phyloP scores from a whole-genome alignment of 164 flowering plant genomes.

The Umbilicus rupestris region DNA sequence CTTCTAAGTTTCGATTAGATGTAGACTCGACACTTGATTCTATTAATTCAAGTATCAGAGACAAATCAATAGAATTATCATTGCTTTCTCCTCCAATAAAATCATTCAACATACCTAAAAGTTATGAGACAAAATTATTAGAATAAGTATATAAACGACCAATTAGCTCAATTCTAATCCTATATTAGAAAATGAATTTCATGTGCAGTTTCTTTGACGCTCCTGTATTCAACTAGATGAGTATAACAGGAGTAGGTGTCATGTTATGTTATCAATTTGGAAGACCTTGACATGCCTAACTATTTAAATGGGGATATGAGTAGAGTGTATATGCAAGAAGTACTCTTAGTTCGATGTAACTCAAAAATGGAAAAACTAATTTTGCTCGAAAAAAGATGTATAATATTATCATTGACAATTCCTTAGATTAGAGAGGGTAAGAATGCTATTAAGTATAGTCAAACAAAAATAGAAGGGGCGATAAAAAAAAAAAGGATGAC shows the following conservation, averaged over 20 bases:
- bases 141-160: too few relatives aligned
- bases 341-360: slow-evolving; percentile 64
- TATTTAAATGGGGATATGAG: slow-evolving; percentile 38
- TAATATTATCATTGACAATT: slow-evolving; percentile 64
- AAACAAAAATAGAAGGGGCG: too few relatives aligned
- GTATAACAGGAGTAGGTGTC: slow-evolving; percentile 41
- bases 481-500: too few relatives aligned
- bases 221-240: slow-evolving; percentile 54
- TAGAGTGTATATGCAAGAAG: slow-evolving; percentile 51
- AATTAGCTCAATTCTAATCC: too few relatives aligned
- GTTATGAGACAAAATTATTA: too few relatives aligned
- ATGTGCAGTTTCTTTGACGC: slow-evolving; percentile 24
- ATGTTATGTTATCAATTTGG: slow-evolving; percentile 35
- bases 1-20: background rate
- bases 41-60: too few relatives aligned
- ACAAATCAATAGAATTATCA: too few relatives aligned
- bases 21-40: too few relatives aligned
- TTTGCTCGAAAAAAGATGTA: slow-evolving; percentile 54
- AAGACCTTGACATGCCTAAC: slow-evolving; percentile 57
- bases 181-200: slow-evolving; percentile 37
- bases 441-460: slow-evolving; percentile 39
- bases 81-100: too few relatives aligned
- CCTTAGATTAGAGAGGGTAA: slow-evolving; percentile 47
- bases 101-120: too few relatives aligned
- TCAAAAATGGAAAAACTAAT: slow-evolving; percentile 37